Percentiles rank a stretch among this genome's conserved stretches.
Evolutionary conservation across 1,284 basidiomycete genomes (phyloP).

Genomic region (Moesziomyces aphidis): DNA sequence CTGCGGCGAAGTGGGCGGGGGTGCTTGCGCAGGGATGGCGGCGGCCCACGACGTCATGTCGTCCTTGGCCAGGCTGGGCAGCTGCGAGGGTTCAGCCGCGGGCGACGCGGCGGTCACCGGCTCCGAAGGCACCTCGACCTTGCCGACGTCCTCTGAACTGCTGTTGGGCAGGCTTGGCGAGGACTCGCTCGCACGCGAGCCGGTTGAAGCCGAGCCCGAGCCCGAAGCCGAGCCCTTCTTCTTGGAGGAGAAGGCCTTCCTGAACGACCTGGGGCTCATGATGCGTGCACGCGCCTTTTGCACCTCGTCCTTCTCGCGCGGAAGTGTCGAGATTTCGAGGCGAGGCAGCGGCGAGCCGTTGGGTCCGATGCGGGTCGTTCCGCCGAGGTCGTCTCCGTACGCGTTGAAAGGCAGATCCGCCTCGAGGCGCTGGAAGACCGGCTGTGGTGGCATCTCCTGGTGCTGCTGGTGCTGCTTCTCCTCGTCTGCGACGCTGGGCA

Average conservation of each 20-base stretch:
- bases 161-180: slow-evolving; percentile 27
- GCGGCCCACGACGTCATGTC: slow-evolving; percentile 34
- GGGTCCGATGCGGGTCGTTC: background rate
- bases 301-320: slow-evolving; percentile 38
- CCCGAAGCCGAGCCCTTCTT: slow-evolving; percentile 18
- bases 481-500: background rate
- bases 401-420: slow-evolving; percentile 16
- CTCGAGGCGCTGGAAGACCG: slow-evolving; percentile 43
- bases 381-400: slow-evolving; percentile 2
- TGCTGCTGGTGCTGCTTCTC: slow-evolving; percentile 2
- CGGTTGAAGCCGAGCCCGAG: slow-evolving; percentile 1
- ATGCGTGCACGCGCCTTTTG: slow-evolving; percentile 20
- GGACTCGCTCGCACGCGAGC: slow-evolving; percentile 11
- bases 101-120: background rate
- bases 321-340: slow-evolving; percentile 34
- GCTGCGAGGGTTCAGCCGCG: background rate
- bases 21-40: slow-evolving; percentile 20
- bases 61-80: slow-evolving; percentile 10
- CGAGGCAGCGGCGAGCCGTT: slow-evolving; percentile 9
- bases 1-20: slow-evolving; percentile 10
- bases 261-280: slow-evolving; percentile 39
- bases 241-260: slow-evolving; percentile 38
- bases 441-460: slow-evolving; percentile 12
- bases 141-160: slow-evolving; percentile 32
- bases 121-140: slow-evolving; percentile 9